Evolutionary conservation across 2,329 filamentous ascomycete genomes (phyloP).

Genomic region (Stenocarpella maydis): DNA sequence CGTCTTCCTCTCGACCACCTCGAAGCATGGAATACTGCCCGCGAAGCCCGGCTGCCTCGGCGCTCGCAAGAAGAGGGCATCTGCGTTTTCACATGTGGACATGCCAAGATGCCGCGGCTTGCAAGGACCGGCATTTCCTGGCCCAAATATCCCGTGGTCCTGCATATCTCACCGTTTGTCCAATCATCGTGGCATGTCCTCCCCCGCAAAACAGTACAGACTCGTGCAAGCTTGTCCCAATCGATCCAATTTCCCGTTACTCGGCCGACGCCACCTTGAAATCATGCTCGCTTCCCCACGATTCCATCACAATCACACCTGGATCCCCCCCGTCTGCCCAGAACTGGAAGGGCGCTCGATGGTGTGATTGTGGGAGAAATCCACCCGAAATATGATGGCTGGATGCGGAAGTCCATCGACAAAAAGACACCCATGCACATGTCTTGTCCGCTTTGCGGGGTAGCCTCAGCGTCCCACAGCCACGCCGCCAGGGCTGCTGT

Average conservation of each 20-base stretch:
- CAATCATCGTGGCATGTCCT: slow-evolving; percentile 2
- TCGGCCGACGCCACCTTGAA: slow-evolving; percentile 19
- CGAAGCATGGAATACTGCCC: no score
- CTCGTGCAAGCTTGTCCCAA: slow-evolving; percentile 12
- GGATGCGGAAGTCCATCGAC: slow-evolving; percentile 27
- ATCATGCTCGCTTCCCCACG: neutral
- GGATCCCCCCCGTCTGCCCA: neutral
- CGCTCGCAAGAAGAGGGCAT: neutral
- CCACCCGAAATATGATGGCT: neutral
- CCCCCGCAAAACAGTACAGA: slow-evolving; percentile 24
- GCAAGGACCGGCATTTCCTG: slow-evolving; percentile 6
- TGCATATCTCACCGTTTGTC: neutral
- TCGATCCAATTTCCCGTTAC: slow-evolving; percentile 20
- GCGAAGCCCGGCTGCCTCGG: neutral
- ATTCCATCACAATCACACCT: neutral
- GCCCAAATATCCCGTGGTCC: neutral
- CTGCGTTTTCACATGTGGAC: neutral
- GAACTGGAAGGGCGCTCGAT: neutral
- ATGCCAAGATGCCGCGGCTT: slow-evolving; percentile 1
- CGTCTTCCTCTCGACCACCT: neutral
- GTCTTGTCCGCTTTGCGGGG: slow-evolving; percentile 12
- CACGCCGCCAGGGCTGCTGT: no score
- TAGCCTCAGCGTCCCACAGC: neutral
- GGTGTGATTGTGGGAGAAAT: neutral
- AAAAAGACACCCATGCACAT: slow-evolving; percentile 1